Evolutionary conservation across 176 grass and related monocot genomes (phyloP).

Genomic region (Aechmea fasciata): DNA sequence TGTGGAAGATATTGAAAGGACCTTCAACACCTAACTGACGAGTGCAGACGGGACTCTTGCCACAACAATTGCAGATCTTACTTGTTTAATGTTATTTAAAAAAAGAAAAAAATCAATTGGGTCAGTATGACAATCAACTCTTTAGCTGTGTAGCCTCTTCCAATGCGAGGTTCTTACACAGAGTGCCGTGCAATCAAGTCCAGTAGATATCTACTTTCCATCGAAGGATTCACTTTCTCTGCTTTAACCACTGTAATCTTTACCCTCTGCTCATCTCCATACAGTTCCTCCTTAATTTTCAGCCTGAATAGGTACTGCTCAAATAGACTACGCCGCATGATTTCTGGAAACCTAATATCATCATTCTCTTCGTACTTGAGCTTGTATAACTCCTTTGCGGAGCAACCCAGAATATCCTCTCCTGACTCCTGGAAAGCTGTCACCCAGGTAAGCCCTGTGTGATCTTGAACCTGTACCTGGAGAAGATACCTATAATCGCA

Average conservation of each 20-base stretch:
- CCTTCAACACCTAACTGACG: no score
- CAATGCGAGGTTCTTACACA: neutral
- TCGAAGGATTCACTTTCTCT: constrained; percentile 55
- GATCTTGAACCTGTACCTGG: constrained; percentile 86
- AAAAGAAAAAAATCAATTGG: neutral
- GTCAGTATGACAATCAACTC: neutral
- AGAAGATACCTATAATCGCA: constrained; percentile 90
- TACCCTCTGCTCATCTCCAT: constrained; percentile 63
- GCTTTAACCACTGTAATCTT: constrained; percentile 60
- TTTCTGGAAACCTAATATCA: constrained; percentile 42
- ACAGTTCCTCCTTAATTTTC: constrained; percentile 83
- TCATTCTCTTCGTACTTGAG: constrained; percentile 34
- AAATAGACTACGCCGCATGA: constrained; percentile 46
- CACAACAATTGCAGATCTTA: no score
- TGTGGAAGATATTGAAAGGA: no score
- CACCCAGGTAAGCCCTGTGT: constrained; percentile 60
- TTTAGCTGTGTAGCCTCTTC: neutral
- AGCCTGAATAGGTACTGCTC: constrained; percentile 53
- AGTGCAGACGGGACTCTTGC: no score
- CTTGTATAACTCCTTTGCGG: constrained; percentile 50
- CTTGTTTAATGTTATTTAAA: no score
- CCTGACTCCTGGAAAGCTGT: constrained; percentile 84
- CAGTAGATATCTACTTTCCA: constrained; percentile 67
- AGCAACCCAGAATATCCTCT: constrained; percentile 64
- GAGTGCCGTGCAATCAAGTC: constrained; percentile 32